Percentiles rank a stretch among this genome's conserved stretches.
Conservation (phyloP, 2,329 filamentous ascomycete species). For the Phoma sp. region DNA sequence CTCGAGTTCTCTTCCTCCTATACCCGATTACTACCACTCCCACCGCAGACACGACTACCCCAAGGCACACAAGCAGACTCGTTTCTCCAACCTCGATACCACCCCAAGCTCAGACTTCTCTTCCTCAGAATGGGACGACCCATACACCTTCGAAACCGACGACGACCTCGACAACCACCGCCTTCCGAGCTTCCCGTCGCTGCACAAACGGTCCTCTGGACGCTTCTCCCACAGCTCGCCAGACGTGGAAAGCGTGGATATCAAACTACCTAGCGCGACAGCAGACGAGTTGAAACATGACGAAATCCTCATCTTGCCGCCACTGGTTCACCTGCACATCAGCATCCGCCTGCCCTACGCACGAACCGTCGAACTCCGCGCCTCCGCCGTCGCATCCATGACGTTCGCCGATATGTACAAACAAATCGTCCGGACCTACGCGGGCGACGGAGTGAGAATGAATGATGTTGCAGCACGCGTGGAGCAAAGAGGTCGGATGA, state of each 20-base stretch:
- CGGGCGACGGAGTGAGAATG: neutral
- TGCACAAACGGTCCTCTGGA: too few relatives aligned
- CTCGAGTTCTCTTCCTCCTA: neutral
- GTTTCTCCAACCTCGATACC: neutral
- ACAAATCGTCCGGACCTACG: neutral
- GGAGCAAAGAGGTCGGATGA: conserved; percentile 1
- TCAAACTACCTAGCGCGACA: neutral
- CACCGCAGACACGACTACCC: neutral
- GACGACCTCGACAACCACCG: neutral
- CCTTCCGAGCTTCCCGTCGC: neutral
- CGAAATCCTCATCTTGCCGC: conserved; percentile 1
- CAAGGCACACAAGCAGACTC: neutral
- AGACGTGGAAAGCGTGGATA: too few relatives aligned
- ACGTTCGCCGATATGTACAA: neutral
- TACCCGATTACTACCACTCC: neutral
- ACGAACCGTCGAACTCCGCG: neutral
- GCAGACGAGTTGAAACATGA: neutral
- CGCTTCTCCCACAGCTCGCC: too few relatives aligned
- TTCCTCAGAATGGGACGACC: neutral
- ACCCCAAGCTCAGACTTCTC: neutral
- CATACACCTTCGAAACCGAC: neutral
- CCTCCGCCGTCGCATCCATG: neutral
- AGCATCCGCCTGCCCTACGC: neutral
- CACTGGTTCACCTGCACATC: neutral
- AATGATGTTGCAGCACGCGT: neutral